These are phyloP conservation scores for Sporothrix humicola DNA, from an alignment of 2,329 filamentous ascomycete genomes.

Conservation along the genomic window DNA sequence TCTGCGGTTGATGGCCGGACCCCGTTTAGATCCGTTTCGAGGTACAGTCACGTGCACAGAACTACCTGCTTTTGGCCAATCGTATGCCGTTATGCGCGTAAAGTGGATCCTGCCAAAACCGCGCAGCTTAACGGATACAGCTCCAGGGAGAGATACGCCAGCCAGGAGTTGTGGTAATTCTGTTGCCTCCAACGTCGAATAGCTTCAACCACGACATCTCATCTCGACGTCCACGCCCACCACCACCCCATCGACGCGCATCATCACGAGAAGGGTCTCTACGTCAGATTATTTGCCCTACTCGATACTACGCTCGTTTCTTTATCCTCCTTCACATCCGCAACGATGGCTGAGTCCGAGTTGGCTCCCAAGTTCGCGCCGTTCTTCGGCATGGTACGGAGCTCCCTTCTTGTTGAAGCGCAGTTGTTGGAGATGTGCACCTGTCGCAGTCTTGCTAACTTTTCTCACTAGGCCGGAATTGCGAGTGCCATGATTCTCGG, in stretches of 20 bases:
- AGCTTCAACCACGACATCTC: slow-evolving; percentile 29
- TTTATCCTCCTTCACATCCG: slow-evolving; percentile 4
- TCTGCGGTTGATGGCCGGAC: not conserved
- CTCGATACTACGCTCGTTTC: not conserved
- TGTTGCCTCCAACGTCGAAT: slow-evolving; percentile 29
- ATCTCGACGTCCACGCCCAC: not conserved
- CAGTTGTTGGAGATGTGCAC: not conserved
- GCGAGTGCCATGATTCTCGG: slow-evolving; percentile 83
- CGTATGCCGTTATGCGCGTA: not conserved
- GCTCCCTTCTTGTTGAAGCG: not conserved
- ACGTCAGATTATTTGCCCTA: not conserved
- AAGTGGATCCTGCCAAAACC: slow-evolving; percentile 28
- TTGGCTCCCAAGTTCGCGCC: slow-evolving; percentile 80
- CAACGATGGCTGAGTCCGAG: slow-evolving; percentile 57
- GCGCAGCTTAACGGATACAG: slow-evolving; percentile 29
- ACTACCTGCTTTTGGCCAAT: not conserved
- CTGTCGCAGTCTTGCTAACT: slow-evolving; percentile 1
- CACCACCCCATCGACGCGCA: slow-evolving; percentile 10
- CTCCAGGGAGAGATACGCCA: slow-evolving; percentile 23
- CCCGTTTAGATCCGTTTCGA: slow-evolving; percentile 16
- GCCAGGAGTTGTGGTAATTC: slow-evolving; percentile 23
- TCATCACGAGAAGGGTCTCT: not conserved
- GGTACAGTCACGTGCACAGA: slow-evolving; percentile 4
- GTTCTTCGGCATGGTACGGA: slow-evolving; percentile 83
- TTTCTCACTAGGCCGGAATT: slow-evolving; percentile 68